Base-by-base conservation (phyloP, 306 rosid species). In the Cucurbita ficifolia region DNA sequence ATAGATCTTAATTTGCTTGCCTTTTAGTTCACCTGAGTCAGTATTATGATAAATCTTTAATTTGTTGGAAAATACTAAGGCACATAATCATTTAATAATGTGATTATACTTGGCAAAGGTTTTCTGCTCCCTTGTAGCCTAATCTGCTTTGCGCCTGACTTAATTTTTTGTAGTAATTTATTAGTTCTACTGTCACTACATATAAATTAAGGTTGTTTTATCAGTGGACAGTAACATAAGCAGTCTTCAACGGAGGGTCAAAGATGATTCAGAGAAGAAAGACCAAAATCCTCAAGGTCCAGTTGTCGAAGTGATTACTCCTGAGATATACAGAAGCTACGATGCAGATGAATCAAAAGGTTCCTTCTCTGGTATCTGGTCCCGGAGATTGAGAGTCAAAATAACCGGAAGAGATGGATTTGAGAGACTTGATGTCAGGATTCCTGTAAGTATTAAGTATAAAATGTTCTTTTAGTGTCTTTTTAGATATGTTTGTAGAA, bases 341-440 rank as follows among this genome's bases (percentile, higher is more conserved):
- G 84, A 79, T 84, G 92, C 89, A 79, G 96, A 88, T 93, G 80
- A 85, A 78, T 86, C 89, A 70, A 78, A 72, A 83, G 80, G 65
- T 61, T 84, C 90, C 52, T 90, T 93, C 81, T 81, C 92, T 73
- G 84, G 82, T 79, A 87, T 90, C 77, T 90, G 98, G 97, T 88
- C 98, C 75, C 87, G 94, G 76, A 82, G 82, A 51, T 77, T 93
- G 78, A 86, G 98, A 87, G 78, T 93, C 78, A 93, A 85, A 87
- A 82, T 93, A 71, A 93, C 89, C 5, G 96, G 98, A 82, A 88
- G 87, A 80, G 96, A 93, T 84, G 98, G 98, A 81, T 76, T 78
- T 72, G 96, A 90, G 87, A 93, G 78, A 67, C 98, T 93, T 70
- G 97, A 93, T 79, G 83, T 90, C 58, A 86, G 86, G 62, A 87